Evolutionary conservation across 768 basidiomycete species (phyloP).

Genomic region (Termitomyces sp.): DNA sequence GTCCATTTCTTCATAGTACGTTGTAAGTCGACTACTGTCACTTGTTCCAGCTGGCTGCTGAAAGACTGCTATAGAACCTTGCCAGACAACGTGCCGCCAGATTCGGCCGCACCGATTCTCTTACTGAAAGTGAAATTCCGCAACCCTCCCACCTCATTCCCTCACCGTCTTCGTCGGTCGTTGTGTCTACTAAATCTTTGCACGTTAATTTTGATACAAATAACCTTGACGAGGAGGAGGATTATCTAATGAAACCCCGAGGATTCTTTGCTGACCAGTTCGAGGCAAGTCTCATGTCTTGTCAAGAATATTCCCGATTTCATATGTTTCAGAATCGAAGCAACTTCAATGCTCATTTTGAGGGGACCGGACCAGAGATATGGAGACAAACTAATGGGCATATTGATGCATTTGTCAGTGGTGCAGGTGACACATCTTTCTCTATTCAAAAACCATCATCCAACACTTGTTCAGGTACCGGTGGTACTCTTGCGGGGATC

Average conservation of each 20-base stretch:
- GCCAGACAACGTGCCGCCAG: conserved; percentile 72
- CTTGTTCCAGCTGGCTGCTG: background rate
- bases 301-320: background rate
- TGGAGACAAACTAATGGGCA: conserved; percentile 87
- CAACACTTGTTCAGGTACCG: conserved; percentile 62
- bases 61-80: conserved; percentile 57
- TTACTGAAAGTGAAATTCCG: conserved; percentile 16
- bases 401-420: conserved; percentile 82
- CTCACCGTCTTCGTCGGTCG: conserved; percentile 41
- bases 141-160: conserved; percentile 26
- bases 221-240: conserved; percentile 31
- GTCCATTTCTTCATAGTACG: conserved; percentile 39
- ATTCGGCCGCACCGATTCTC: conserved; percentile 49
- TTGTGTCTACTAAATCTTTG: conserved; percentile 47
- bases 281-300: conserved; percentile 36
- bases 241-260: conserved; percentile 48
- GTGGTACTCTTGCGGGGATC: conserved; percentile 88
- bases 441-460: background rate
- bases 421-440: conserved; percentile 55
- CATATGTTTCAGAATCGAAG: conserved; percentile 58
- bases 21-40: conserved; percentile 37
- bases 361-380: conserved; percentile 92
- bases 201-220: conserved; percentile 29
- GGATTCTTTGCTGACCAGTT: conserved; percentile 98
- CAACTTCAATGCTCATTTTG: conserved; percentile 85